These are phyloP conservation scores for Heteromeles arbutifolia DNA, from an alignment of 306 rosid genomes.

Conservation along the genomic window DNA sequence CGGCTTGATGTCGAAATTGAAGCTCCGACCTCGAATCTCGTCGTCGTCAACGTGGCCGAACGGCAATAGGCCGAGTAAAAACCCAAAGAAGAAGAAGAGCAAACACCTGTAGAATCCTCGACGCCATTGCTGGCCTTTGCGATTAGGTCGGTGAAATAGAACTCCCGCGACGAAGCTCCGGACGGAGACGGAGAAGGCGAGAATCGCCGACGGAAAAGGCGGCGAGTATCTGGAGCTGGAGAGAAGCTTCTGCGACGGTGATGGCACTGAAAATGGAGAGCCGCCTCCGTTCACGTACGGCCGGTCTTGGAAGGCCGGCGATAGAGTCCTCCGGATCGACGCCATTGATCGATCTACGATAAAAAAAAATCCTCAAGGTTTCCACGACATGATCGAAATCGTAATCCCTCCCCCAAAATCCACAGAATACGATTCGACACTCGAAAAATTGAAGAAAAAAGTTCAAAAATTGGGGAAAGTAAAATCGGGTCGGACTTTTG, in stretches of 20 bases:
- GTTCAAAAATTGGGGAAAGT: not conserved
- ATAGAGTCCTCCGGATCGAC: slow-evolving; percentile 76
- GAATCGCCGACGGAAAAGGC: slow-evolving; percentile 29
- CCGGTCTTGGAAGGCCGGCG: slow-evolving; percentile 79
- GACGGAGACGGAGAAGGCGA: slow-evolving; percentile 21
- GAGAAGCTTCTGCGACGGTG: slow-evolving; percentile 59
- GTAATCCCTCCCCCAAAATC: not conserved
- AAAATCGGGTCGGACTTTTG: not conserved
- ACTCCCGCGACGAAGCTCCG: slow-evolving; percentile 35
- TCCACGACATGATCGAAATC: slow-evolving; percentile 9
- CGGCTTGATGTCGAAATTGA: slow-evolving; percentile 55
- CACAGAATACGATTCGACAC: not conserved
- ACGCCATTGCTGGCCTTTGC: slow-evolving; percentile 57
- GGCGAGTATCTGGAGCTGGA: slow-evolving; percentile 45
- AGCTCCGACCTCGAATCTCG: slow-evolving; percentile 34
- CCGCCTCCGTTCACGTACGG: slow-evolving; percentile 43
- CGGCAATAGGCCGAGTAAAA: slow-evolving; percentile 66
- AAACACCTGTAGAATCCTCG: slow-evolving; percentile 40
- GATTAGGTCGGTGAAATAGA: slow-evolving; percentile 29
- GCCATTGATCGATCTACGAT: slow-evolving; percentile 51
- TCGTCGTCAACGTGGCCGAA: slow-evolving; percentile 49
- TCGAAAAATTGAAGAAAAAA: not conserved
- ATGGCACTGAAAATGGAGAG: slow-evolving; percentile 34
- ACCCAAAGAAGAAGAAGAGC: slow-evolving; percentile 69
- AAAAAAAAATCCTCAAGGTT: not conserved